These are phyloP conservation scores for Botrytis hyacinthi DNA, from an alignment of 2,329 filamentous ascomycete genomes.

Conservation along the genomic window DNA sequence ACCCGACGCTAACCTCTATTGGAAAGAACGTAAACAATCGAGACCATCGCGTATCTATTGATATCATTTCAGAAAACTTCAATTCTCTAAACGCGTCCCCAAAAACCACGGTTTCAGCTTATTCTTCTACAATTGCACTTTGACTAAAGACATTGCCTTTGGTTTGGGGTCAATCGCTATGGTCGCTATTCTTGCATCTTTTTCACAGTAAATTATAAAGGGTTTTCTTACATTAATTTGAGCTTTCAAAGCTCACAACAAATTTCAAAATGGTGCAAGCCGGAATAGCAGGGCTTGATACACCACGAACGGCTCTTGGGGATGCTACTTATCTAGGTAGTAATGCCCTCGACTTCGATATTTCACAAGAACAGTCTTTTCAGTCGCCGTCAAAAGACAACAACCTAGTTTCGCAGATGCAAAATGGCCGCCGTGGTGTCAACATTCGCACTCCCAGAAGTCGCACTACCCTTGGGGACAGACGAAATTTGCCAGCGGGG, in stretches of 20 bases:
- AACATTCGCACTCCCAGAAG: constrained; percentile 69
- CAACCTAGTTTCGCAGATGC: constrained; percentile 70
- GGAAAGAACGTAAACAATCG: constrained; percentile 30
- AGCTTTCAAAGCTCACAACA: constrained; percentile 27
- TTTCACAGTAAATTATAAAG: constrained; percentile 26
- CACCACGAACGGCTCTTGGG: constrained; percentile 79
- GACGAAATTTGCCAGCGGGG: constrained; percentile 64
- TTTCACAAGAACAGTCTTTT: constrained; percentile 86
- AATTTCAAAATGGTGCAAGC: constrained; percentile 58
- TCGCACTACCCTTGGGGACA: constrained; percentile 68
- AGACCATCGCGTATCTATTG: constrained; percentile 30
- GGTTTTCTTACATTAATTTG: constrained; percentile 26
- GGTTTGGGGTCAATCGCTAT: constrained; percentile 36
- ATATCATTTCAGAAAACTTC: constrained; percentile 16
- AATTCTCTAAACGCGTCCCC: neutral
- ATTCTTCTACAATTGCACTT: constrained; percentile 16
- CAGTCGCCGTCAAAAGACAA: constrained; percentile 73
- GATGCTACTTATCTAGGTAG: constrained; percentile 78
- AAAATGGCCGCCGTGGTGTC: constrained; percentile 58
- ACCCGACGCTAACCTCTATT: constrained; percentile 23
- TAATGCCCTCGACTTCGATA: constrained; percentile 68
- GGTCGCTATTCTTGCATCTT: constrained; percentile 29
- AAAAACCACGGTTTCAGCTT: constrained; percentile 6
- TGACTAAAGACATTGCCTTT: constrained; percentile 26
- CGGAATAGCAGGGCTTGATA: constrained; percentile 69